Base-by-base conservation (phyloP, 306 rosid species). In the Citrullus colocynthis region DNA sequence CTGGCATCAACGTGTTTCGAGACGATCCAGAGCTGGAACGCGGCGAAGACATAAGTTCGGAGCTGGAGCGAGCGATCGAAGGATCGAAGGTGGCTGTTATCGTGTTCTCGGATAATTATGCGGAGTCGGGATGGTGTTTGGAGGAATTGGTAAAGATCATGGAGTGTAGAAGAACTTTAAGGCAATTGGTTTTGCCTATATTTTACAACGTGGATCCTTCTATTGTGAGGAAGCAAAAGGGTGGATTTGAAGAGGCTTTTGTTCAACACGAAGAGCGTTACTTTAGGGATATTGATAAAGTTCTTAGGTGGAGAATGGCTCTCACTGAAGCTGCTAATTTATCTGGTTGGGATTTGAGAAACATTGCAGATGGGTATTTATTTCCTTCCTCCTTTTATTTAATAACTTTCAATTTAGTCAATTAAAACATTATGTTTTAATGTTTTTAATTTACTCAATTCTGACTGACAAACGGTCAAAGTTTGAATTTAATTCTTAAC, bases 131-230 rank as follows among this genome's bases (percentile, higher is more conserved):
- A 9, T 64, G 75, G 81, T 78, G 81, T 20, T 41, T 78, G 64
- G 81, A 78, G 5, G 81, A 78, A 20, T 37, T 78, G 3, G 81
- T 51, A 21, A 78, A 78, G 39, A 78, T 78, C 37, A 78, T 62
- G 59, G 80, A 77, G 30, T 77, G 74, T 18, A 41, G 45, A 2
- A 62, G 14, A 48, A 77, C 45, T 11, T 39, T 37, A 13, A 63
- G 64, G 15, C 75, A 78, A 36, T 11, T 63, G 21, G 75, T 64
- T 18, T 18, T 78, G 37, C 81, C 81, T 0, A n/a, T 78, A 18
- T 78, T 78, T 9, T 78, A 64, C 5, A 20, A 55, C 5, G 81
- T 78, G 2, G 37, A 78, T 30, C 75, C 80, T 2, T 78, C 75
- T 1, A 24, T 14, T 34, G 81, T 78, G 32, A 66, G 81, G 49